These are phyloP conservation scores for Clitocybe nebularis DNA, from an alignment of 1,284 basidiomycete genomes.

Conservation along the genomic window DNA sequence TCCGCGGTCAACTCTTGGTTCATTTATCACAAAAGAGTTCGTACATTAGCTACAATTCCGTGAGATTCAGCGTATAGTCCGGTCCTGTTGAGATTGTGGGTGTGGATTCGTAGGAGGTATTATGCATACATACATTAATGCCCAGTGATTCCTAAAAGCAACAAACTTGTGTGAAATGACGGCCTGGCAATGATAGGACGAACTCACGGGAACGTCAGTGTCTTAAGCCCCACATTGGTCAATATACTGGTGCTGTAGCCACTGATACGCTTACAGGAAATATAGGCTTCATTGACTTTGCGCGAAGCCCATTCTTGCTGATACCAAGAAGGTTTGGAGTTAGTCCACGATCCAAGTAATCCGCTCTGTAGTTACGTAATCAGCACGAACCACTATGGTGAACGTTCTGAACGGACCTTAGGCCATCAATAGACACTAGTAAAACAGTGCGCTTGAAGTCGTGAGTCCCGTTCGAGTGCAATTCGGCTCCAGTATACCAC, in stretches of 20 bases:
- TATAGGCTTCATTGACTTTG: slow-evolving; percentile 79
- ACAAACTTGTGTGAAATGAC: slow-evolving; percentile 4
- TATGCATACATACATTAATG: slow-evolving; percentile 57
- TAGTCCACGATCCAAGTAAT: slow-evolving; percentile 78
- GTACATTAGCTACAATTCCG: slow-evolving; percentile 86
- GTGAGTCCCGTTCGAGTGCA: slow-evolving; percentile 72
- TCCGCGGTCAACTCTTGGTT: background rate
- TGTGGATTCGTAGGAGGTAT: background rate
- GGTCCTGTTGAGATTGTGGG: slow-evolving; percentile 50
- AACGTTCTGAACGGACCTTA: slow-evolving; percentile 44
- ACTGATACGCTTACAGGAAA: slow-evolving; percentile 64
- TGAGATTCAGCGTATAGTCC: slow-evolving; percentile 85
- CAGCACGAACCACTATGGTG: slow-evolving; percentile 2
- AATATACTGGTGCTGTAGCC: background rate
- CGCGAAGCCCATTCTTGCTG: slow-evolving; percentile 76
- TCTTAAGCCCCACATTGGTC: slow-evolving; percentile 37
- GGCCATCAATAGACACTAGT: slow-evolving; percentile 83
- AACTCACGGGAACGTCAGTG: slow-evolving; percentile 84
- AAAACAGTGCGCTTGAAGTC: slow-evolving; percentile 77
- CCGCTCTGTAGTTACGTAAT: slow-evolving; percentile 48
- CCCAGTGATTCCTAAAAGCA: slow-evolving; percentile 74
- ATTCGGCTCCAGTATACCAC: slow-evolving; percentile 31
- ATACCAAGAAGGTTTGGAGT: slow-evolving; percentile 80
- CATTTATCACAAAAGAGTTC: slow-evolving; percentile 17
- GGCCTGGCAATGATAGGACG: slow-evolving; percentile 4